Evolutionary conservation across 352 stramenopile genomes (phyloP).

Genomic region (Pythium aphanidermatum): DNA sequence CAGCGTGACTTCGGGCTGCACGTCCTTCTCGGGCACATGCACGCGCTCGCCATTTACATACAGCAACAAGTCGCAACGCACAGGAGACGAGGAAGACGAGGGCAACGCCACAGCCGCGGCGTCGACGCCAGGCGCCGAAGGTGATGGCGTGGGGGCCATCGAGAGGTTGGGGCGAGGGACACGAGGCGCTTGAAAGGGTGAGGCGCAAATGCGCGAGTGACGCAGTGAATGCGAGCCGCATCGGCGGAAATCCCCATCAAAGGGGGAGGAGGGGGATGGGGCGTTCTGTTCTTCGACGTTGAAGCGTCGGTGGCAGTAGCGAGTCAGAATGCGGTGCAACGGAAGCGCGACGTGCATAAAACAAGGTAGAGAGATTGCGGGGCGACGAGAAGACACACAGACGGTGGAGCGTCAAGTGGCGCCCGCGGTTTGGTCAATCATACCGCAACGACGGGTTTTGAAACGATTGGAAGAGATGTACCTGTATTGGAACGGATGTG

Average conservation of each 20-base stretch:
- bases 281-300: conserved; percentile 10
- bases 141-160: background rate
- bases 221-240: conserved; percentile 15
- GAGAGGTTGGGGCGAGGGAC: background rate
- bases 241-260: conserved; percentile 6
- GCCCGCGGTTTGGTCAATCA: no score
- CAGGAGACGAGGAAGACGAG: no score
- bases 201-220: conserved; percentile 14
- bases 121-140: background rate
- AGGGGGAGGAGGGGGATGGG: conserved; percentile 1
- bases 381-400: no score
- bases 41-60: conserved; percentile 74
- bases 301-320: conserved; percentile 9
- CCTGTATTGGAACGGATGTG: no score
- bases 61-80: conserved; percentile 52
- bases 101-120: no score
- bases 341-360: background rate
- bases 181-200: conserved; percentile 10
- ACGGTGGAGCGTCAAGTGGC: no score
- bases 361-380: no score
- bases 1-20: conserved; percentile 69
- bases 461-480: no score
- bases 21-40: conserved; percentile 37
- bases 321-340: background rate
- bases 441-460: no score